Conservation (phyloP, 1,284 basidiomycete genomes). For the Ceratobasidium sp. region DNA sequence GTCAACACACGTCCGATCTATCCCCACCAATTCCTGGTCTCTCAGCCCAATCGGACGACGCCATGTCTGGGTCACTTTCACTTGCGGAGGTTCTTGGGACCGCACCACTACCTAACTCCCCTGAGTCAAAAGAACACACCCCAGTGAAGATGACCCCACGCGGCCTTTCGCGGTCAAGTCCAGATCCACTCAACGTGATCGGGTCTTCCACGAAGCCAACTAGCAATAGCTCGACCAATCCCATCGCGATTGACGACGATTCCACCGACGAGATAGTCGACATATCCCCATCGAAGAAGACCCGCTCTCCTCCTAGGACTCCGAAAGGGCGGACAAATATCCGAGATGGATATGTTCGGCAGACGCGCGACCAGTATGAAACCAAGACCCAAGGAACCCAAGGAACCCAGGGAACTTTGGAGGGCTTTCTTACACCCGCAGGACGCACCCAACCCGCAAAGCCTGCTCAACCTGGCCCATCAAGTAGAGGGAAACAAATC, state of each 20-base stretch:
- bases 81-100: not conserved
- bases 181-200: constrained; percentile 23
- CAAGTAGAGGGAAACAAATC: too few relatives aligned
- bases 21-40: not conserved
- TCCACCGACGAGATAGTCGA: constrained; percentile 13
- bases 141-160: not conserved
- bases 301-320: not conserved
- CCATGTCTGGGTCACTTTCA: not conserved
- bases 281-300: not conserved
- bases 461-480: not conserved
- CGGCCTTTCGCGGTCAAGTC: constrained; percentile 3
- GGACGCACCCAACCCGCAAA: not conserved
- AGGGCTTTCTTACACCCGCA: not conserved
- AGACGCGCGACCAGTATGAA: not conserved
- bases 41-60: not conserved
- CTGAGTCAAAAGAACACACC: not conserved
- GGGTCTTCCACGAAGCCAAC: not conserved
- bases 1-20: not conserved
- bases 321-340: constrained; percentile 10
- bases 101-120: not conserved
- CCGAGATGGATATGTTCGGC: not conserved
- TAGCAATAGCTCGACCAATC: not conserved
- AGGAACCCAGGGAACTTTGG: not conserved
- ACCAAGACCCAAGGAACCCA: not conserved
- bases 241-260: constrained; percentile 1